Conservation (phyloP, 225 moss, liverwort and hornwort genomes). For the Sphagnum contortum region DNA sequence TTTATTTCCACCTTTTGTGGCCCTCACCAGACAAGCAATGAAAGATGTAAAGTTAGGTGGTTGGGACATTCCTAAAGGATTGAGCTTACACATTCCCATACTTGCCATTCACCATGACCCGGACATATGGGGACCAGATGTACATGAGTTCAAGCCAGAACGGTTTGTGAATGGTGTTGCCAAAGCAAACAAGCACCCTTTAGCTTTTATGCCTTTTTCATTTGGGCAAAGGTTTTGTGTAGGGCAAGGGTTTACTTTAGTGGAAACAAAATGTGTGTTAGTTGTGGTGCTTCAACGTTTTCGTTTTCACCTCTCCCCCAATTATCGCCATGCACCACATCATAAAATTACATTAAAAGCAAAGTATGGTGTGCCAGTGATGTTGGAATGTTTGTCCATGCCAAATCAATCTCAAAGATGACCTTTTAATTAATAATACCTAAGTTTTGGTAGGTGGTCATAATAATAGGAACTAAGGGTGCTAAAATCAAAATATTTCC, state of each 20-base stretch:
- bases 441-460: too few relatives aligned
- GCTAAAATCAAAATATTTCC: too few relatives aligned
- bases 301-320: conserved; percentile 3
- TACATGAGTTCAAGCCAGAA: conserved; percentile 7
- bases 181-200: conserved; percentile 7
- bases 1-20: conserved; percentile 1
- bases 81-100: conserved; percentile 1
- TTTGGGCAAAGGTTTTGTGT: conserved; percentile 7
- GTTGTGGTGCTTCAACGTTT: conserved; percentile 8
- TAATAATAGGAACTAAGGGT: too few relatives aligned
- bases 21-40: conserved; percentile 3
- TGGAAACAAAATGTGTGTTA: conserved; percentile 4
- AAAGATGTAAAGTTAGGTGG: conserved; percentile 2
- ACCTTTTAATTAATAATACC: too few relatives aligned
- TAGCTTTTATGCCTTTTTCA: conserved; percentile 6
- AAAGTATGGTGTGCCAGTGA: neutral
- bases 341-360: neutral
- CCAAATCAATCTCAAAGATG: too few relatives aligned
- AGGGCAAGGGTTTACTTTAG: conserved; percentile 6
- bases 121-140: conserved; percentile 8
- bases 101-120: conserved; percentile 10
- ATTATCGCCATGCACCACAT: conserved; percentile 4
- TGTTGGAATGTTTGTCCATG: neutral
- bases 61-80: conserved; percentile 1
- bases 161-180: conserved; percentile 6